Conservation (phyloP, 2,329 filamentous ascomycete species). For the Cercospora beticola region DNA sequence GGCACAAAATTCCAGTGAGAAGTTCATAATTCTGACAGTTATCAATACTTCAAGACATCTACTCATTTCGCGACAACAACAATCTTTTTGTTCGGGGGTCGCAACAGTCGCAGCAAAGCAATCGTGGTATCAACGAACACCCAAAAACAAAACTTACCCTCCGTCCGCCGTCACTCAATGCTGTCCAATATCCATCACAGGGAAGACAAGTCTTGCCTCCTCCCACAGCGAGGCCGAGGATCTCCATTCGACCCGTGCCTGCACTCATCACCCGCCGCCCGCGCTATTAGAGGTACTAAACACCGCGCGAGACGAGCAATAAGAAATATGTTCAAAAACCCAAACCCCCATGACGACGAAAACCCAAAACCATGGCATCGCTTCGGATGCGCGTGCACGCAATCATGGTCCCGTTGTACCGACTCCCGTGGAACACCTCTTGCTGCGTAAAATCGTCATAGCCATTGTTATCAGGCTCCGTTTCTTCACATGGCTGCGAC, state of each 20-base stretch:
- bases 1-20: background rate
- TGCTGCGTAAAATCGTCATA: conserved; percentile 12
- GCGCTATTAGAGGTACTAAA: conserved; percentile 10
- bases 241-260: background rate
- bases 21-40: background rate
- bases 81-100: background rate
- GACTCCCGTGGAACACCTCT: conserved; percentile 8
- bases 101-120: conserved; percentile 3
- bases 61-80: conserved; percentile 1
- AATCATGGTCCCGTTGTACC: conserved; percentile 12
- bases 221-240: background rate
- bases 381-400: background rate
- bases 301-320: conserved; percentile 3
- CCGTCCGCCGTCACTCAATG: background rate
- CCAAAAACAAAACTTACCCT: conserved; percentile 1
- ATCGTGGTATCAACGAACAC: conserved; percentile 6
- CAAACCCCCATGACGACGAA: background rate
- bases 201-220: background rate
- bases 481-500: background rate
- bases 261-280: background rate
- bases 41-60: conserved; percentile 5
- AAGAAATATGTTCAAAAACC: conserved; percentile 7
- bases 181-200: conserved; percentile 1
- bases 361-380: background rate
- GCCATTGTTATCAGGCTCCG: background rate